Conservation (phyloP, 2,329 filamentous ascomycete genomes). For the Xylariaceae sp. region DNA sequence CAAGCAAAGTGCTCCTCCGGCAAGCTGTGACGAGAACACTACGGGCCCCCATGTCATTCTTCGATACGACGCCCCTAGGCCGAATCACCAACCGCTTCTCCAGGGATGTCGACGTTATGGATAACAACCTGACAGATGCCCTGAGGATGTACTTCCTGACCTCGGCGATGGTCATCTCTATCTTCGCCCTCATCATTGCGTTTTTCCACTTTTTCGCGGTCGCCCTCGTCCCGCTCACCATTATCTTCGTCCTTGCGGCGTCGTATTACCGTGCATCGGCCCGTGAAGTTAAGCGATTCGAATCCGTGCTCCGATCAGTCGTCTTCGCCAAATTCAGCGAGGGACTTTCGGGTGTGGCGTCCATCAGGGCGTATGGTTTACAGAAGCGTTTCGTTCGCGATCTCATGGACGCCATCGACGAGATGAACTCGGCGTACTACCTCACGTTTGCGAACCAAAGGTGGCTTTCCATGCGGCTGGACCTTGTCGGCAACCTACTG, state of each 20-base stretch:
- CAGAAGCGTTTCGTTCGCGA: slow-evolving; percentile 66
- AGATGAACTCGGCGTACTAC: slow-evolving; percentile 93
- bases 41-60: slow-evolving; percentile 80
- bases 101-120: slow-evolving; percentile 93
- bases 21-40: slow-evolving; percentile 71
- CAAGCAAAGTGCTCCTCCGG: slow-evolving; percentile 76
- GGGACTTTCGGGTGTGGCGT: slow-evolving; percentile 74
- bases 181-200: slow-evolving; percentile 88
- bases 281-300: slow-evolving; percentile 89
- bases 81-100: slow-evolving; percentile 96
- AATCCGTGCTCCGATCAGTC: slow-evolving; percentile 77
- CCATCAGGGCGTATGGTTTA: slow-evolving; percentile 84
- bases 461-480: slow-evolving; percentile 82
- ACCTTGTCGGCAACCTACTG: slow-evolving; percentile 74
- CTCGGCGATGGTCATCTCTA: slow-evolving; percentile 70
- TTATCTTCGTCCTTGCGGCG: slow-evolving; percentile 75
- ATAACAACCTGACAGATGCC: slow-evolving; percentile 82
- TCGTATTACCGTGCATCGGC: slow-evolving; percentile 88
- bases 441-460: slow-evolving; percentile 93
- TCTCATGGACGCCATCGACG: slow-evolving; percentile 69
- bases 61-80: slow-evolving; percentile 92
- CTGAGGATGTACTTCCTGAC: slow-evolving; percentile 92
- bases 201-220: slow-evolving; percentile 84
- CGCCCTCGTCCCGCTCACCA: slow-evolving; percentile 57
- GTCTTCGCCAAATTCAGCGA: slow-evolving; percentile 92